A percentile compares a stretch with the other conserved stretches of the same genome.
These are phyloP conservation scores for Pleurotus sapidus DNA, from an alignment of 768 basidiomycete species.

Conservation along the genomic window DNA sequence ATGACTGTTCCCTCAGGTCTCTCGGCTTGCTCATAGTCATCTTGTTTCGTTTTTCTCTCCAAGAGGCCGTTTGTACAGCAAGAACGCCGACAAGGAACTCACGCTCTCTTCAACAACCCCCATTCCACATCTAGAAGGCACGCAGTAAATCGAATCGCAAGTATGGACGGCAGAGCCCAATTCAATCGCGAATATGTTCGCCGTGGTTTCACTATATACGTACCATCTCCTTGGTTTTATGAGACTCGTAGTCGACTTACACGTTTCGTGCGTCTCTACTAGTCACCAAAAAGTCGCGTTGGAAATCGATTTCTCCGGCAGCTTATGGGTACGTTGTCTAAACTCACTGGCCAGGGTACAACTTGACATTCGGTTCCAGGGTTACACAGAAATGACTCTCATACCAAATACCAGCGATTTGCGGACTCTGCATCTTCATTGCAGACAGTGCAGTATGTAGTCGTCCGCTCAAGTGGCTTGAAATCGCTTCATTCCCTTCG, in stretches of 20 bases:
- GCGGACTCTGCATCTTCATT: constrained; percentile 83
- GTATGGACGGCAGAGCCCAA: constrained; percentile 35
- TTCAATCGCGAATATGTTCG: constrained; percentile 72
- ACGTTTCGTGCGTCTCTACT: constrained; percentile 58
- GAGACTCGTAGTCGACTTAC: constrained; percentile 32
- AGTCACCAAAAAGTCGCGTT: constrained; percentile 95
- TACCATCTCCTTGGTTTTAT: constrained; percentile 33
- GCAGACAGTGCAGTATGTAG: constrained; percentile 78
- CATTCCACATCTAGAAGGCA: too few relatives aligned
- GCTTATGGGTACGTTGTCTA: constrained; percentile 63
- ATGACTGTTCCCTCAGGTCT: constrained; percentile 32
- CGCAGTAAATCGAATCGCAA: neutral
- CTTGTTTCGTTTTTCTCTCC: constrained; percentile 11
- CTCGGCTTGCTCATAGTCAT: constrained; percentile 22
- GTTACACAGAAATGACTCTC: constrained; percentile 91
- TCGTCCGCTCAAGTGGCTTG: neutral
- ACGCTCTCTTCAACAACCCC: neutral
- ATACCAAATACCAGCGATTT: constrained; percentile 78
- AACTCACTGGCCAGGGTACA: constrained; percentile 7
- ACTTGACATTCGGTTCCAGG: constrained; percentile 41
- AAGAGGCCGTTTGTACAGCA: constrained; percentile 18
- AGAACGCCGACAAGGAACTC: neutral
- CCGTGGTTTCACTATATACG: constrained; percentile 90
- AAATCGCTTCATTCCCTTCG: constrained; percentile 15
- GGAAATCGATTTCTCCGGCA: constrained; percentile 90